Evolutionary conservation across 495 filamentous ascomycete species (phyloP).

Genomic region (Aspergillus indologenus): DNA sequence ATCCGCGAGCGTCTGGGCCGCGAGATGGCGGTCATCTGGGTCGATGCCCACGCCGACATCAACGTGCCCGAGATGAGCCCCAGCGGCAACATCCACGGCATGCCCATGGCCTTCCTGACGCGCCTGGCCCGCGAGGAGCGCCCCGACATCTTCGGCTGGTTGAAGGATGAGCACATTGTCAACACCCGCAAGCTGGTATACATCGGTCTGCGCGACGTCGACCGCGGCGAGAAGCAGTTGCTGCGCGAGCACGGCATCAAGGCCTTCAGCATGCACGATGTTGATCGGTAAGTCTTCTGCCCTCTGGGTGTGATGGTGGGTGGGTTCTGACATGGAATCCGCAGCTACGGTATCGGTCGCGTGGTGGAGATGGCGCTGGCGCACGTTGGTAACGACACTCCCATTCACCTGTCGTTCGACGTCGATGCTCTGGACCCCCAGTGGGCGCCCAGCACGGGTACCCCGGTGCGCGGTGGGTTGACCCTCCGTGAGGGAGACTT

Average conservation of each 20-base stretch:
- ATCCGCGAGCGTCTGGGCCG: constrained; percentile 74
- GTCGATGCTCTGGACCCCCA: constrained; percentile 95
- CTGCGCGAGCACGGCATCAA: constrained; percentile 84
- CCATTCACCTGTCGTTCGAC: constrained; percentile 96
- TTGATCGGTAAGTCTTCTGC: constrained; percentile 69
- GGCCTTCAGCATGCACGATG: constrained; percentile 98
- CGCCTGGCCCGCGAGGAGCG: constrained; percentile 71
- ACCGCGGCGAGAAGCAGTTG: constrained; percentile 85
- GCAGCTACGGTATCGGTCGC: constrained; percentile 83
- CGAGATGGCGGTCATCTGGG: constrained; percentile 95
- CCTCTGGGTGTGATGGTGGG: too few relatives aligned
- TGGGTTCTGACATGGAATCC: constrained; percentile 4
- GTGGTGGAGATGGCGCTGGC: constrained; percentile 97
- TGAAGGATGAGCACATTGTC: constrained; percentile 60
- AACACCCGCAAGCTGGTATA: constrained; percentile 90
- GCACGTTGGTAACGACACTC: constrained; percentile 89
- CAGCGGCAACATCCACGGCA: constrained; percentile 95
- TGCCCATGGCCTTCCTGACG: constrained; percentile 93
- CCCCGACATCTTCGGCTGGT: constrained; percentile 82
- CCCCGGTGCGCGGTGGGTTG: constrained; percentile 90
- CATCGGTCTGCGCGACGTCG: constrained; percentile 92
- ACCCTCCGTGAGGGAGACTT: constrained; percentile 96
- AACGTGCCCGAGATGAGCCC: constrained; percentile 88
- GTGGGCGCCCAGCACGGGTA: constrained; percentile 95
- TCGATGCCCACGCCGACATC: constrained; percentile 97